Percentiles rank a stretch among this genome's conserved stretches.
phyloP scores from a whole-genome alignment of 75 land plant genomes.

The Selaginella moellendorffii region DNA sequence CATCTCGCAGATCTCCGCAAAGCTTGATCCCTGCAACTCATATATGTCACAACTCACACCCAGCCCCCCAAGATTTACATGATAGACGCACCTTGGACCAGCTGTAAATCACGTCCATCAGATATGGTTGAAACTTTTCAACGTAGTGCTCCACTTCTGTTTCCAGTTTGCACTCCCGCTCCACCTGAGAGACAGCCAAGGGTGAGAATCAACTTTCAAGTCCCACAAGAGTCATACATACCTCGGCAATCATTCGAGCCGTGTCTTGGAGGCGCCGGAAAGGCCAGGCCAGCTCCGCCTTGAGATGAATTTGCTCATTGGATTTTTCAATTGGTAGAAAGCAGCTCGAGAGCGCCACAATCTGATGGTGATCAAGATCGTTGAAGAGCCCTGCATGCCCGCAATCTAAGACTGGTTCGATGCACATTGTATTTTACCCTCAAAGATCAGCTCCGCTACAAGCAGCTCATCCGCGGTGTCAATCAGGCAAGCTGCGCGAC shows the following conservation, averaged over 20 bases:
- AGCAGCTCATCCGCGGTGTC: conserved; percentile 98
- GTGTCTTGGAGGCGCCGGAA: conserved; percentile 78
- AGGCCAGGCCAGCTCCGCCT: conserved; percentile 77
- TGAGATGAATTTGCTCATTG: conserved; percentile 62
- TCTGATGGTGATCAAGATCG: conserved; percentile 88
- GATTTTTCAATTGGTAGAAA: conserved; percentile 88
- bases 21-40: conserved; percentile 48
- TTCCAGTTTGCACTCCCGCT: conserved; percentile 86
- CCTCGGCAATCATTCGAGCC: conserved; percentile 91
- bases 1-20: conserved; percentile 74
- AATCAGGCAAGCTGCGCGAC: conserved; percentile 91
- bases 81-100: conserved; percentile 70
- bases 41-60: background rate
- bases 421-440: too few species aligned
- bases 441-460: conserved; percentile 91
- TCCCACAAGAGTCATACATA: conserved; percentile 10
- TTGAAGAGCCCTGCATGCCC: conserved; percentile 62
- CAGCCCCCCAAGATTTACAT: background rate
- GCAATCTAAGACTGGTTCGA: too few species aligned
- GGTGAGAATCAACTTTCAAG: background rate
- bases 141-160: conserved; percentile 80
- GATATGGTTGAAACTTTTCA: conserved; percentile 48
- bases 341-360: conserved; percentile 88
- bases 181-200: conserved; percentile 36
- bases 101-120: conserved; percentile 93